These are phyloP conservation scores for Alternaria burnsii DNA, from an alignment of 2,329 filamentous ascomycete genomes.

Conservation along the genomic window DNA sequence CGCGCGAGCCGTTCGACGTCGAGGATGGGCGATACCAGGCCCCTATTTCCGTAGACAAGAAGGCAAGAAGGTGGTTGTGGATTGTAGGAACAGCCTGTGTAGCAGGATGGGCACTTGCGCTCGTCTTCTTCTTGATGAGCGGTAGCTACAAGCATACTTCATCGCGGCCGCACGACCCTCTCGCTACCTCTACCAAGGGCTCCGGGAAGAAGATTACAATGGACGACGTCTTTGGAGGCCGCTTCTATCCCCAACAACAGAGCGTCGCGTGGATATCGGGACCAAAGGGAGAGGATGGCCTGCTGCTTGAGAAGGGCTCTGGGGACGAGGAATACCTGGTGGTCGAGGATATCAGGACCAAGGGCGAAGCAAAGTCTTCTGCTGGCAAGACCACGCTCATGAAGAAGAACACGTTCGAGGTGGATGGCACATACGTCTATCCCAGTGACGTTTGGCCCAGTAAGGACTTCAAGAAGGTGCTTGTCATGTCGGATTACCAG, in stretches of 20 bases:
- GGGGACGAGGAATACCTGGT: slow-evolving; percentile 75
- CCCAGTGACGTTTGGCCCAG: slow-evolving; percentile 76
- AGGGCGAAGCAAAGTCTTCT: slow-evolving; percentile 50
- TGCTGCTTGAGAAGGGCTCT: slow-evolving; percentile 77
- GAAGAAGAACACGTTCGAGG: slow-evolving; percentile 70
- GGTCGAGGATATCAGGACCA: slow-evolving; percentile 81
- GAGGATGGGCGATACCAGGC: slow-evolving; percentile 59
- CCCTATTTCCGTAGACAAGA: slow-evolving; percentile 68
- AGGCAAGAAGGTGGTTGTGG: slow-evolving; percentile 69
- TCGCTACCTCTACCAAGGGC: slow-evolving; percentile 68
- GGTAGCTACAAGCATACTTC: slow-evolving; percentile 73
- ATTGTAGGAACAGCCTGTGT: slow-evolving; percentile 68
- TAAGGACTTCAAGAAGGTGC: slow-evolving; percentile 82
- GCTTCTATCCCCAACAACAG: slow-evolving; percentile 71
- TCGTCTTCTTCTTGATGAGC: slow-evolving; percentile 71
- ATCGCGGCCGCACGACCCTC: slow-evolving; percentile 71
- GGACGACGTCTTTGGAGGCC: slow-evolving; percentile 72
- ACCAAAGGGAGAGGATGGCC: slow-evolving; percentile 79
- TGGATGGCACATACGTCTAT: slow-evolving; percentile 63
- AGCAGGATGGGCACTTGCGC: slow-evolving; percentile 72
- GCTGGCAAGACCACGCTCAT: slow-evolving; percentile 75
- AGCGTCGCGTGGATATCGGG: slow-evolving; percentile 80
- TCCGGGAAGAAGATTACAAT: slow-evolving; percentile 77
- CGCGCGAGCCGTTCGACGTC: slow-evolving; percentile 60
- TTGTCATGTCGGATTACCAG: slow-evolving; percentile 76